Evolutionary conservation across 495 filamentous ascomycete genomes (phyloP).

Genomic region (Penicillium herquei): DNA sequence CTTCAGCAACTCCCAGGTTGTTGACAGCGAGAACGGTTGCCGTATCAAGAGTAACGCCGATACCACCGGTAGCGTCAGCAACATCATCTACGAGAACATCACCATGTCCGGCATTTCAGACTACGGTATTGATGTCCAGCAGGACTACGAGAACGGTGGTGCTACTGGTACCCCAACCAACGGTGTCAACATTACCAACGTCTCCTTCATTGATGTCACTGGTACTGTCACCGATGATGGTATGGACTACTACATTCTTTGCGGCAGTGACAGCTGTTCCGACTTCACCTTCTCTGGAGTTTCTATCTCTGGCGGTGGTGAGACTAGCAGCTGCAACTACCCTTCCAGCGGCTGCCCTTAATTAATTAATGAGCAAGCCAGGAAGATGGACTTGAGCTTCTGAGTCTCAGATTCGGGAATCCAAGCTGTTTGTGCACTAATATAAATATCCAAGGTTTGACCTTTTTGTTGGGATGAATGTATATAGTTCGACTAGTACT

Average conservation of each 20-base stretch:
- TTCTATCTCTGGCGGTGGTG: constrained; percentile 7
- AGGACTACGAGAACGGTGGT: constrained; percentile 60
- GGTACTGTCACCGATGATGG: constrained; percentile 8
- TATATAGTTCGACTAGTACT: not conserved
- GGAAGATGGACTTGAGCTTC: not conserved
- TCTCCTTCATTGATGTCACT: constrained; percentile 11
- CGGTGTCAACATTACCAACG: constrained; percentile 42
- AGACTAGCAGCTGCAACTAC: constrained; percentile 14
- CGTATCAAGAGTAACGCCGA: constrained; percentile 27
- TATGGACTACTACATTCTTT: constrained; percentile 9
- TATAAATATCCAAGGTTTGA: too few species aligned
- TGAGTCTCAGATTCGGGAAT: too few species aligned
- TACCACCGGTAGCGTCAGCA: constrained; percentile 24
- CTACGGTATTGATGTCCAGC: constrained; percentile 63
- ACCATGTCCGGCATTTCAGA: constrained; percentile 21
- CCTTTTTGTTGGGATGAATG: not conserved
- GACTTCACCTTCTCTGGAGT: constrained; percentile 13
- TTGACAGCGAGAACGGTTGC: constrained; percentile 45
- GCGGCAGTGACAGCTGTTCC: constrained; percentile 14
- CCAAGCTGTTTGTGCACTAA: too few species aligned
- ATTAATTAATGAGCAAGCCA: not conserved
- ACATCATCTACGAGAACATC: constrained; percentile 23
- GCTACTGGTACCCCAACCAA: constrained; percentile 53
- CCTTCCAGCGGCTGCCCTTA: constrained; percentile 39
- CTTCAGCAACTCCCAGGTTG: constrained; percentile 47